Evolutionary conservation across 441 rosid genomes (phyloP).

Genomic region (Croton setiger): DNA sequence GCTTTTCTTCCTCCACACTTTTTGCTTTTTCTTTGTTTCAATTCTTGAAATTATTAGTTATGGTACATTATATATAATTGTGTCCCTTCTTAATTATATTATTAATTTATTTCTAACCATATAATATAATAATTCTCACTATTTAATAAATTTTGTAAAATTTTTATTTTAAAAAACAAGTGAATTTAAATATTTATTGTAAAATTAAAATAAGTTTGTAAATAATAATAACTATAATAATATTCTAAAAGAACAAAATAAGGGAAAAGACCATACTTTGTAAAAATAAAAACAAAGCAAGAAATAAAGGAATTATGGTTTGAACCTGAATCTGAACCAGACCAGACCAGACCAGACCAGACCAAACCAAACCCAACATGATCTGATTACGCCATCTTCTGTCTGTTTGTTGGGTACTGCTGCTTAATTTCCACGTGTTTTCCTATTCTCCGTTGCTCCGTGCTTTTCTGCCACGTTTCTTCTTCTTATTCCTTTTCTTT

Average conservation of each 20-base stretch:
- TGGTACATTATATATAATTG: too few species aligned
- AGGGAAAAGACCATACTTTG: background rate
- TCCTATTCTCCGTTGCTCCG: background rate
- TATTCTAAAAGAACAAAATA: too few species aligned
- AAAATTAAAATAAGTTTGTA: too few species aligned
- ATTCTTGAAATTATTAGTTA: too few species aligned
- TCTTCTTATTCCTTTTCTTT: background rate
- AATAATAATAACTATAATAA: too few species aligned
- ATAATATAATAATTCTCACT: too few species aligned
- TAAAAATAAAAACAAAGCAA: background rate
- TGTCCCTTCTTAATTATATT: too few species aligned
- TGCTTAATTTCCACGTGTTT: conserved; percentile 27
- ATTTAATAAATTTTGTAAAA: too few species aligned
- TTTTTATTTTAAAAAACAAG: too few species aligned
- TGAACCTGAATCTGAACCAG: too few species aligned
- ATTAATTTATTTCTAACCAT: too few species aligned
- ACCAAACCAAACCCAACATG: conserved; percentile 2
- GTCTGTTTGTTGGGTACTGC: conserved; percentile 24
- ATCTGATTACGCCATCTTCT: conserved; percentile 12
- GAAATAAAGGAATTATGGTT: conserved; percentile 8
- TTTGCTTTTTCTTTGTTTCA: background rate
- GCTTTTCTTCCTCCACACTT: background rate
- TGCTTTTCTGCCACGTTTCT: conserved; percentile 21
- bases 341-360: conserved; percentile 2
- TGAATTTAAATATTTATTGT: too few species aligned